Conservation (phyloP, 2,329 filamentous ascomycete species). For the Aspergillus chevalieri region DNA sequence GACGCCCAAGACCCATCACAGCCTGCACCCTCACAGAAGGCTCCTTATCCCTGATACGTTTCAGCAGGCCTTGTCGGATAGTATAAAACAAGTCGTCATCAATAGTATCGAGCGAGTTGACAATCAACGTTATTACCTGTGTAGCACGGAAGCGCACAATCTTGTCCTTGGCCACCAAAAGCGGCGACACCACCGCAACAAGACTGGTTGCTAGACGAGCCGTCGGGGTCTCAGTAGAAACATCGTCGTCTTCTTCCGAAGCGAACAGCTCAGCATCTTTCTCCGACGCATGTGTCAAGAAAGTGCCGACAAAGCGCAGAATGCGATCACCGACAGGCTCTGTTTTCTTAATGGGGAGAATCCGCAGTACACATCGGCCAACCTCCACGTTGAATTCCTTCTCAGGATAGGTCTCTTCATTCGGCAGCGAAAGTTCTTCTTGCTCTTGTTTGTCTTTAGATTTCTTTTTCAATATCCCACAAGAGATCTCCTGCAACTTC, state of each 20-base stretch:
- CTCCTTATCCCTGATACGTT: slow-evolving; percentile 88
- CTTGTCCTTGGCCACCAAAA: slow-evolving; percentile 87
- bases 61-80: slow-evolving; percentile 70
- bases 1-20: slow-evolving; percentile 76
- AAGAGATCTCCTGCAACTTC: slow-evolving; percentile 83
- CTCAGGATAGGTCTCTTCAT: slow-evolving; percentile 67
- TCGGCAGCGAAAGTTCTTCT: slow-evolving; percentile 39
- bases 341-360: slow-evolving; percentile 84
- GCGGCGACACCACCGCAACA: slow-evolving; percentile 64
- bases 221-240: slow-evolving; percentile 74
- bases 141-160: slow-evolving; percentile 83
- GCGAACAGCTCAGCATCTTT: slow-evolving; percentile 62
- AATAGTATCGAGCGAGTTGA: slow-evolving; percentile 86
- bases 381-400: slow-evolving; percentile 84
- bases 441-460: slow-evolving; percentile 43
- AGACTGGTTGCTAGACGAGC: slow-evolving; percentile 70
- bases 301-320: slow-evolving; percentile 80
- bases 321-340: slow-evolving; percentile 81
- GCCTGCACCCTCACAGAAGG: slow-evolving; percentile 87
- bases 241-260: slow-evolving; percentile 61
- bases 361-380: slow-evolving; percentile 70
- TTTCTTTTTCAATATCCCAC: slow-evolving; percentile 47
- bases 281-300: slow-evolving; percentile 63
- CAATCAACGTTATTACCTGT: slow-evolving; percentile 81
- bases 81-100: slow-evolving; percentile 87